Base-by-base conservation (phyloP, 2,329 filamentous ascomycete genomes). In the Fusarium humuli region DNA sequence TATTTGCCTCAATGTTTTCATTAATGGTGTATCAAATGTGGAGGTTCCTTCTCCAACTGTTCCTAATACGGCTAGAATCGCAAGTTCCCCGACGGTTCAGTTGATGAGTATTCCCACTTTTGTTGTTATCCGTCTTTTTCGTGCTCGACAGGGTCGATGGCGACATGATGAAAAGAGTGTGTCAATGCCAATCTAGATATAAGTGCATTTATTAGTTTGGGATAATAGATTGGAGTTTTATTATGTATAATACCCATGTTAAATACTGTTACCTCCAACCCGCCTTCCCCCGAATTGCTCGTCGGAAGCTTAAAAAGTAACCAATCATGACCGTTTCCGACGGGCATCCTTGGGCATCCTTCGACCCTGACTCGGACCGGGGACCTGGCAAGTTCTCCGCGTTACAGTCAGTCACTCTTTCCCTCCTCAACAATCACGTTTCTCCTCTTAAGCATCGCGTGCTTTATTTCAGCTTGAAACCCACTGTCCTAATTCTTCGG, bases 111-210 rank as follows among this genome's bases (percentile, higher is more conserved):
- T 41, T 50, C 49, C 69, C 67, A 57, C 49, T 63, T 70, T 66
- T 56, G 61, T 20, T 20, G 18, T 20, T 37, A n/a, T 40, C 53
- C 37, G 42, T 57, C 25, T 42, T 46, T 57, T 70, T 72, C 69
- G 69, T 72, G 69, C 69, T 71, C 29, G 58, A 42, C 69, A 64
- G 66, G 69, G 61, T 29, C 61, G 42, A 72, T 71, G 69, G 69
- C 65, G 69, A 71, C 69, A 72, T 71, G 12, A 22, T 37, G 11
- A 14, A 9, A 13, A 23, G 9, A 9, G 13, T 6, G 23, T 23
- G 14, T n/a, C 7, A 34, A 18, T 25, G 18, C 2, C 25, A 22
- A 25, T 50, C 20, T 50, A 37, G 22, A 32, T 49, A 32, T 32
- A 8, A 12, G 10, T 18, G 22, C 22, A 37, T 37, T 34, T 3